Evolutionary conservation across 495 filamentous ascomycete species (phyloP).

Genomic region (Penicillium subrubescens): DNA sequence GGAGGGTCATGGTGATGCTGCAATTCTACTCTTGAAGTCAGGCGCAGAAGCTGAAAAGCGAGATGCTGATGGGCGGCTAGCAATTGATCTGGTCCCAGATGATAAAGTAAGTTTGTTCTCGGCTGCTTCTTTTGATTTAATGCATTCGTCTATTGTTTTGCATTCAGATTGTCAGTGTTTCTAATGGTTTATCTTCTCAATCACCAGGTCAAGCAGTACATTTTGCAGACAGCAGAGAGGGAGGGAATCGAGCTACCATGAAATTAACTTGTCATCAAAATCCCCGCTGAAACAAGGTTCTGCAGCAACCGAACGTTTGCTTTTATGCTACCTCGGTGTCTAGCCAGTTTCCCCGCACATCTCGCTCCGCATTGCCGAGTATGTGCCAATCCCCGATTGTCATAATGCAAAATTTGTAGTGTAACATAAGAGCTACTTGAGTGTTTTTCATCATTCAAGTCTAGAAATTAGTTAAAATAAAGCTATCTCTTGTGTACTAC

Average conservation of each 20-base stretch:
- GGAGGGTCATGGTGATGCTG: slow-evolving; percentile 91
- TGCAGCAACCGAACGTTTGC: background rate
- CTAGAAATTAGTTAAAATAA: background rate
- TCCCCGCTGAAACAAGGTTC: background rate
- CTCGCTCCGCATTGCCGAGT: slow-evolving; percentile 2
- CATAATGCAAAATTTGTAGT: background rate
- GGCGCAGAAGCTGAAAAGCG: slow-evolving; percentile 83
- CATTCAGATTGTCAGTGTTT: background rate
- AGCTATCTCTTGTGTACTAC: background rate
- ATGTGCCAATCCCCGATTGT: background rate
- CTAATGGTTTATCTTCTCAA: background rate
- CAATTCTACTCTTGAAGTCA: slow-evolving; percentile 75
- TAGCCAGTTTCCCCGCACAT: slow-evolving; percentile 16
- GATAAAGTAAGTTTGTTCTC: slow-evolving; percentile 54
- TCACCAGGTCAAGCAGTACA: slow-evolving; percentile 69
- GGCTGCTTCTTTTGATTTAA: background rate
- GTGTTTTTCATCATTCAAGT: background rate
- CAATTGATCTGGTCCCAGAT: slow-evolving; percentile 86
- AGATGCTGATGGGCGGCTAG: slow-evolving; percentile 69
- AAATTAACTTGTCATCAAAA: background rate
- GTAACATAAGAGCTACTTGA: background rate
- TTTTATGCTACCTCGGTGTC: slow-evolving; percentile 2
- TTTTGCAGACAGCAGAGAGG: slow-evolving; percentile 75
- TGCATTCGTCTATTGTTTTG: background rate
- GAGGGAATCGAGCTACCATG: slow-evolving; percentile 75